Evolutionary conservation across 179 eudicot genomes (phyloP), one percentile per base, ranked within the genome.

Genomic region (Silene vulgaris): DNA sequence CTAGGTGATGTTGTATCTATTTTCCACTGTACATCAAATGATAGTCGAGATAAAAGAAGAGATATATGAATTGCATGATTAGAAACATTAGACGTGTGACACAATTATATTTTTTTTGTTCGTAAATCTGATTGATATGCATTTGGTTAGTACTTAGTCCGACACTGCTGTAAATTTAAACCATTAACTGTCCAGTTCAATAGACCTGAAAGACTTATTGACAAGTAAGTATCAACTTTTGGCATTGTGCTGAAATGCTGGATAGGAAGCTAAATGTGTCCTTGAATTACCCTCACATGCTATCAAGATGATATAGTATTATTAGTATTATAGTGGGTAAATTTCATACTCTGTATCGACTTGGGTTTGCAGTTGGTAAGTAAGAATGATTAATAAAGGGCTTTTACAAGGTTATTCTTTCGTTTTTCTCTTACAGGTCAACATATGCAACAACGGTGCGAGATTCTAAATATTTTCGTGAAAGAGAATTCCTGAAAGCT

Each of bases 401-500:
- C 50, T 63, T 5, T 72, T 60, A 17, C 14, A 4, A 29, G 45
- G 64, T 7, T 69, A 50, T 43, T 60, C 13, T 68, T 79, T 61
- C 20, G 32, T 66, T 26, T 28, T 43, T 21, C 54, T 74, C 52
- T 76, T 75, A 67, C 88, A 93, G 98, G 90, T 93, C 98, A 67
- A 93, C 97, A 57, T 91, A 91, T 87, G 98, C 90, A 64, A 90
- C 91, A 43, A 91, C 93, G 64, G 82, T 87, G 66, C 96, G 98
- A 71, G 98, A 90, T 79, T 90, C 90, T 63, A 93, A 86, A 77
- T 90, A 87, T 87, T 93, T 87, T 72, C 89, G 90, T 26, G 97
- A 93, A 86, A 90, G 90, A 76, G 98, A 93, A 82, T 93, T 93
- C 80, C 93, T 91, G 40, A 90, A 90, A 81, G 92, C 90, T 80